Evolutionary conservation across 352 stramenopile species (phyloP).

Genomic region (Saprolegnia diclina): DNA sequence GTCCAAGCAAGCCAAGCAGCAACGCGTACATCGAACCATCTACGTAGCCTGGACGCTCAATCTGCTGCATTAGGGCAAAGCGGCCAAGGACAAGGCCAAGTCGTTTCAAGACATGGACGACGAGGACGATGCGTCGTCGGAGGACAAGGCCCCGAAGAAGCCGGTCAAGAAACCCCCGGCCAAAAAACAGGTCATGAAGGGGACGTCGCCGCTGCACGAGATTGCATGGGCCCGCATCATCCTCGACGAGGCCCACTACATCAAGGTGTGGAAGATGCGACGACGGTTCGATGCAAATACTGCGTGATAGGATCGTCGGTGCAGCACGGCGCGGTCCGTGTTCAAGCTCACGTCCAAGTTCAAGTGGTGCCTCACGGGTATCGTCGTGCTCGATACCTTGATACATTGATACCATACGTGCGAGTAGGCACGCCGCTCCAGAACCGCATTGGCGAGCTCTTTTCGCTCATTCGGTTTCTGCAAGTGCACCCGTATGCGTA

Average conservation of each 20-base stretch:
- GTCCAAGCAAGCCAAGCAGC: conserved; percentile 82
- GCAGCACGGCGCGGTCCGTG: conserved; percentile 94
- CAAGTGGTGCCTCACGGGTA: conserved; percentile 97
- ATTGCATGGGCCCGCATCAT: conserved; percentile 97
- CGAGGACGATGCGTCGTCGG: conserved; percentile 35
- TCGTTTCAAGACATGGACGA: conserved; percentile 36
- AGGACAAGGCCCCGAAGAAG: conserved; percentile 30
- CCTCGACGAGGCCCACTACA: conserved; percentile 94
- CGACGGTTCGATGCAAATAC: conserved; percentile 26
- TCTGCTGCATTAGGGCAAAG: conserved; percentile 28
- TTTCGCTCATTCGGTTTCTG: conserved; percentile 97
- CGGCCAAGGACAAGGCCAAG: conserved; percentile 33
- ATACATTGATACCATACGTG: too few species aligned
- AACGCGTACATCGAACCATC: conserved; percentile 40
- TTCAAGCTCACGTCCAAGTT: conserved; percentile 95
- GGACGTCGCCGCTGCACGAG: conserved; percentile 20
- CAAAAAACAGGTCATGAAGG: conserved; percentile 32
- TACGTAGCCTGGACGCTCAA: too few species aligned
- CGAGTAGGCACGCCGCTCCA: conserved; percentile 88
- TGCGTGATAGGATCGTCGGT: conserved; percentile 52
- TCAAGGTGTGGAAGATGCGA: conserved; percentile 80
- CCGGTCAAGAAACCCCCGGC: conserved; percentile 45
- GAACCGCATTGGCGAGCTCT: conserved; percentile 92
- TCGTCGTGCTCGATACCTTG: too few species aligned
- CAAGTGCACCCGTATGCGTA: conserved; percentile 96